Conservation (phyloP, 805 yeast species). For the Kurtzmaniella fragi region DNA sequence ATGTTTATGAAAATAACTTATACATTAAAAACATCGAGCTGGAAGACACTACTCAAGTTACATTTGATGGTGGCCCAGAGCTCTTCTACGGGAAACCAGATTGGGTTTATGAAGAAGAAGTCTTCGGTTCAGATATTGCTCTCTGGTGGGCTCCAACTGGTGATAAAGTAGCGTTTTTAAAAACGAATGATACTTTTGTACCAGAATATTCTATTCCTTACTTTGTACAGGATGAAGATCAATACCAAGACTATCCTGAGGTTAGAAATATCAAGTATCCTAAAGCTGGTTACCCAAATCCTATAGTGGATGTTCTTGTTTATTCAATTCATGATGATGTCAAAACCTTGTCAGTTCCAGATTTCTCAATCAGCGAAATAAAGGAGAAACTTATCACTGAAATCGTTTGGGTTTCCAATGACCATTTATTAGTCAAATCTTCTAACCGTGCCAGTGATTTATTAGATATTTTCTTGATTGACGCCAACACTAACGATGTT, state of each 20-base stretch:
- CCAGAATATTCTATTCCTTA: slow-evolving; percentile 47
- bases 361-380: not conserved
- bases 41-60: slow-evolving; percentile 26
- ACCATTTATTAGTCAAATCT: slow-evolving; percentile 50
- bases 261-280: slow-evolving; percentile 53
- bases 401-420: slow-evolving; percentile 51
- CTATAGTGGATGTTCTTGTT: slow-evolving; percentile 44
- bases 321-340: slow-evolving; percentile 24
- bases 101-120: slow-evolving; percentile 86
- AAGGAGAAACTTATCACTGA: slow-evolving; percentile 56
- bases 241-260: slow-evolving; percentile 42
- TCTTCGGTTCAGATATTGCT: slow-evolving; percentile 50
- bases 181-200: slow-evolving; percentile 57
- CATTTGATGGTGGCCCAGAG: slow-evolving; percentile 47
- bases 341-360: slow-evolving; percentile 6
- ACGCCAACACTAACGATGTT: slow-evolving; percentile 23
- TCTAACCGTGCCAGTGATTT: slow-evolving; percentile 58
- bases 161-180: slow-evolving; percentile 47
- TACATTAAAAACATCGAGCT: slow-evolving; percentile 38
- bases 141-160: slow-evolving; percentile 76
- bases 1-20: slow-evolving; percentile 52
- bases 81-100: slow-evolving; percentile 69
- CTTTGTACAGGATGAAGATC: slow-evolving; percentile 33
- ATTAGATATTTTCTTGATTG: slow-evolving; percentile 46
- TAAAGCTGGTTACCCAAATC: slow-evolving; percentile 62